A percentile compares a stretch with the other conserved stretches of the same genome.
These are phyloP conservation scores for Incumbomyces lentus DNA, from an alignment of 2,329 filamentous ascomycete genomes.

Conservation along the genomic window DNA sequence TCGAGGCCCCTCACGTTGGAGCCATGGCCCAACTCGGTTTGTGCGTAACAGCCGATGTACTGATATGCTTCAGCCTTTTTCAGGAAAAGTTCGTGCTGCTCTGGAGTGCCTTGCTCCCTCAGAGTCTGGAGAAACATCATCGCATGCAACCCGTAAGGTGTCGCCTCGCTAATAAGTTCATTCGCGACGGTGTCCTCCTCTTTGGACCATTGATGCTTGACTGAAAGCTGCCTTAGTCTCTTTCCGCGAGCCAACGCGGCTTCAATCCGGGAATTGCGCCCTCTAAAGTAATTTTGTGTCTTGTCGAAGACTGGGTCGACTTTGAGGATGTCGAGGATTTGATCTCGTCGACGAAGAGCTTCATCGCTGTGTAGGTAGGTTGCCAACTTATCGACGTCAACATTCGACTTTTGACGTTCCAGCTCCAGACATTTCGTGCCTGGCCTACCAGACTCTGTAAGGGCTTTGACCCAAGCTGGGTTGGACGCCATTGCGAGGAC, in stretches of 20 bases:
- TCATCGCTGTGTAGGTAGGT: slow-evolving; percentile 60
- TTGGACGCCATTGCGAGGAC: slow-evolving; percentile 26
- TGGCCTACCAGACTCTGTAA: slow-evolving; percentile 57
- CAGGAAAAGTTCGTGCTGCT: slow-evolving; percentile 64
- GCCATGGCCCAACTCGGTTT: slow-evolving; percentile 70
- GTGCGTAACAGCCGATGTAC: slow-evolving; percentile 68
- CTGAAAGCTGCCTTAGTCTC: slow-evolving; percentile 54
- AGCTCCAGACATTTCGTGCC: slow-evolving; percentile 58
- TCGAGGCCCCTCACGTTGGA: slow-evolving; percentile 65
- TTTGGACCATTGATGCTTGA: slow-evolving; percentile 55
- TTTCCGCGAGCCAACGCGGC: slow-evolving; percentile 61
- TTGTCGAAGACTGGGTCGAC: slow-evolving; percentile 66
- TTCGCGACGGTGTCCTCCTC: slow-evolving; percentile 57
- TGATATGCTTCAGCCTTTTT: slow-evolving; percentile 59
- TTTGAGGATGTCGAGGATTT: slow-evolving; percentile 54
- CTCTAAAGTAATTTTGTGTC: slow-evolving; percentile 64
- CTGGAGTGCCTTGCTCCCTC: slow-evolving; percentile 59
- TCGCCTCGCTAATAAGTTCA: slow-evolving; percentile 61
- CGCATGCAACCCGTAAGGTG: slow-evolving; percentile 63
- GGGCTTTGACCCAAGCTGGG: slow-evolving; percentile 56
- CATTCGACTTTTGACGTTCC: slow-evolving; percentile 57
- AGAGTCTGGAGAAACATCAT: slow-evolving; percentile 62
- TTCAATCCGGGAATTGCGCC: slow-evolving; percentile 58
- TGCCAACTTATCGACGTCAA: slow-evolving; percentile 57
- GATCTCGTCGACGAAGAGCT: slow-evolving; percentile 49